Percentiles rank a stretch among this genome's conserved stretches.
Evolutionary conservation across 169 alveolate genomes (phyloP).

Genomic region (Theileria annulata): DNA sequence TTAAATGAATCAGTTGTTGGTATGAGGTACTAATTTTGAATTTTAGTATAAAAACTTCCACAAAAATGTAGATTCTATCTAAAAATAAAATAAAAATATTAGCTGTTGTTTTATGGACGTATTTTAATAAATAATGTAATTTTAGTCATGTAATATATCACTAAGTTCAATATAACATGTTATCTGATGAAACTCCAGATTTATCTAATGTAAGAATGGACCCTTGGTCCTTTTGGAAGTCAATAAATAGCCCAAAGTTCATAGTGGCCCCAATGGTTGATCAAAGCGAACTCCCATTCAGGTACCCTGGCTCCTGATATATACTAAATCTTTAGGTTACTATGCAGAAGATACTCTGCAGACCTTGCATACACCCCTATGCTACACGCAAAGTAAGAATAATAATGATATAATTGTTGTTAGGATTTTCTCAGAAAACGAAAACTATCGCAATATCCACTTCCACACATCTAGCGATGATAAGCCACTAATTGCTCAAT

Average conservation of each 20-base stretch:
- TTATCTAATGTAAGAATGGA: slow-evolving; percentile 6
- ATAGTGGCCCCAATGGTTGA: slow-evolving; percentile 79
- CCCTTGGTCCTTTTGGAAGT: slow-evolving; percentile 65
- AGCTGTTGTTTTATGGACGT: neutral
- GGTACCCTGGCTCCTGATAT: neutral
- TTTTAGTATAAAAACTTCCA: no score
- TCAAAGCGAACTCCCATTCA: slow-evolving; percentile 76
- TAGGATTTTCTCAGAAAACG: slow-evolving; percentile 76
- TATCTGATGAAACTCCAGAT: neutral
- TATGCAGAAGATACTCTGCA: slow-evolving; percentile 85
- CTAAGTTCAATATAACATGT: neutral
- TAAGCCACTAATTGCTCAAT: slow-evolving; percentile 83
- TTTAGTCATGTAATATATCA: neutral
- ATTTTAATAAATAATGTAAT: neutral
- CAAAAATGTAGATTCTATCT: neutral
- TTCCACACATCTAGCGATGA: slow-evolving; percentile 70
- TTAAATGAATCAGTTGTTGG: neutral
- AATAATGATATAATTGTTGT: slow-evolving; percentile 3
- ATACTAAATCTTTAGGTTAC: slow-evolving; percentile 60
- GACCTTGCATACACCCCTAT: slow-evolving; percentile 89
- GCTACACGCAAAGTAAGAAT: slow-evolving; percentile 77
- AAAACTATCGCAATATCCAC: slow-evolving; percentile 66
- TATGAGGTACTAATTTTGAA: neutral
- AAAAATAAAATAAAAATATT: no score
- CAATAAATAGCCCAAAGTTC: slow-evolving; percentile 66